Evolutionary conservation across 1,284 basidiomycete species (phyloP), one percentile per base, ranked within the genome.

Genomic region (Laetiporus sulphureus): DNA sequence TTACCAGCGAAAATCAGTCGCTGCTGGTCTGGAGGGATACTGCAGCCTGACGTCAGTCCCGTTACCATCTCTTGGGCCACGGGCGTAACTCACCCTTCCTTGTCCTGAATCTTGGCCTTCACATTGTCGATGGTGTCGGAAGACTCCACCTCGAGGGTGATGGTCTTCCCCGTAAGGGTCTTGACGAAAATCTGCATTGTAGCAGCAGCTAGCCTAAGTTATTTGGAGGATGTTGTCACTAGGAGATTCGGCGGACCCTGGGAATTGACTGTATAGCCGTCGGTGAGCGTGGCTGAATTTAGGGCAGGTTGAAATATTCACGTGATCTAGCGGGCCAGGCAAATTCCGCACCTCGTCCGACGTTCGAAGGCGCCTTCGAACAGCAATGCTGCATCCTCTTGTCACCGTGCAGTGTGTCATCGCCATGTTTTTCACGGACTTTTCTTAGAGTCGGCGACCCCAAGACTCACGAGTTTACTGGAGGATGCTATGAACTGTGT

Each of bases 91-190:
- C 54, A 85, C 84, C 89, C 89, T 66, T 91, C 89, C 76, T 91
- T 91, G 70, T 91, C 87, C 69, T 90, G 86, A 62, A 91, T 90
- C 72, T 90, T 90, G 63, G 83, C 79, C 72, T 91, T 90, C 67
- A 91, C 87, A 63, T 91, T 92, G 77, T 93, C 90, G 67, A 93
- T 91, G 56, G 91, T 93, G 73, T 95, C 91, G 43, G 86, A 91
- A 58, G 91, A 91, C 77, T 95, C 91, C 58, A 96, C 92, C 81
- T 96, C 92, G 58, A 95, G 89, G 73, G 93, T 95, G 80, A 96
- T 95, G 51, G 92, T 95, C 85, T 95, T 96, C 56, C 93, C 93
- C 64, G 93, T 96, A 56, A 96, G 85, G 74, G 83, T 88, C 75
- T 92, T 93, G 72, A 92, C 90, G 77, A 93, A 91, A 63, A 92